phyloP scores from a whole-genome alignment of 2,329 filamentous ascomycete species.

The Raffaelea ambrosiae region DNA sequence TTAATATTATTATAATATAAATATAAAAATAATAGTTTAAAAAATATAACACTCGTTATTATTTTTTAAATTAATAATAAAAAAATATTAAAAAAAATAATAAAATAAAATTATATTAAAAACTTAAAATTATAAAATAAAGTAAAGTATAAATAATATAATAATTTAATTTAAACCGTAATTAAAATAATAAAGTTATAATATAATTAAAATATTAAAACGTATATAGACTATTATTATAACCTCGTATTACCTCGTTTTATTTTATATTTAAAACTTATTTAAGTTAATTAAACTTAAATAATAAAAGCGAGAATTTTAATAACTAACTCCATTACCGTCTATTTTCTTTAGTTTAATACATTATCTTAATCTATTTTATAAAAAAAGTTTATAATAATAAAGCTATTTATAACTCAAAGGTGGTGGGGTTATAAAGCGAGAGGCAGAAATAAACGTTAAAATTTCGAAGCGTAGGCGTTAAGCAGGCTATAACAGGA shows the following conservation, averaged over 20 bases:
- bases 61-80: too few relatives aligned
- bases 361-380: background rate
- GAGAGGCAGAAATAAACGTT: background rate
- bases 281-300: background rate
- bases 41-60: too few relatives aligned
- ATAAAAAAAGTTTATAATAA: background rate
- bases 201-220: too few relatives aligned
- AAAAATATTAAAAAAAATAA: too few relatives aligned
- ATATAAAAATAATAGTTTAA: constrained; percentile 9
- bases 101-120: too few relatives aligned
- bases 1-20: constrained; percentile 15
- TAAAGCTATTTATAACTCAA: background rate
- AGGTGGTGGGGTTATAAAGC: background rate
- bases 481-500: background rate
- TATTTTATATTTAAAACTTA: background rate
- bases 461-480: background rate
- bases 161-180: too few relatives aligned
- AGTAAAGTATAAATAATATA: too few relatives aligned
- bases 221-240: background rate
- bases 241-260: background rate
- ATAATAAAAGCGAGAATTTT: background rate
- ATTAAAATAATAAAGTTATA: too few relatives aligned
- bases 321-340: background rate
- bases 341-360: background rate
- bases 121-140: too few relatives aligned